Evolutionary conservation across 306 rosid genomes (phyloP).

Genomic region (Sophora flavescens): DNA sequence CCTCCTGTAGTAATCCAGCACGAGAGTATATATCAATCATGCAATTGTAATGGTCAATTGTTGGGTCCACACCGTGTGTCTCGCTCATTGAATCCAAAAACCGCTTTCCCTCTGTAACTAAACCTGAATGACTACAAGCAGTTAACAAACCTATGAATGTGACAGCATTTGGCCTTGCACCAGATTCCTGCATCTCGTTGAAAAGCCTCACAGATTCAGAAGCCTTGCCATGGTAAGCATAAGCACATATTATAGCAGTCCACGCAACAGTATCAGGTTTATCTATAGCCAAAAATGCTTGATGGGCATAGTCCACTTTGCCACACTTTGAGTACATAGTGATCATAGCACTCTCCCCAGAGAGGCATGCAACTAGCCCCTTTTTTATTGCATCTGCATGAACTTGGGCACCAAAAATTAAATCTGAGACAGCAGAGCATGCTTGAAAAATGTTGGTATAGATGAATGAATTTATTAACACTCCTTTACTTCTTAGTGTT

Average conservation of each 20-base stretch:
- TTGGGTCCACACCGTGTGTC: constrained; percentile 54
- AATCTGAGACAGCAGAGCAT: constrained; percentile 60
- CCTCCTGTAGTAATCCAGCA: constrained; percentile 61
- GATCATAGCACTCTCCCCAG: constrained; percentile 71
- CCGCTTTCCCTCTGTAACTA: constrained; percentile 57
- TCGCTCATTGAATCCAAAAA: constrained; percentile 62
- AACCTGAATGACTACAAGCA: constrained; percentile 70
- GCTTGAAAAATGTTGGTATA: constrained; percentile 73
- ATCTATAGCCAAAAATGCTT: constrained; percentile 58
- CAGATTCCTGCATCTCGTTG: constrained; percentile 54
- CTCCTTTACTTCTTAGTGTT: constrained; percentile 57
- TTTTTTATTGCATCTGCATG: constrained; percentile 70
- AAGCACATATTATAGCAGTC: constrained; percentile 68
- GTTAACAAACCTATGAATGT: constrained; percentile 67
- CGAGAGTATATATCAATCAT: constrained; percentile 70
- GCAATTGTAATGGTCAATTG: constrained; percentile 65
- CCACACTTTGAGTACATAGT: constrained; percentile 79
- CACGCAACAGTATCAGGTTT: constrained; percentile 68
- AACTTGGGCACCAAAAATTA: constrained; percentile 61
- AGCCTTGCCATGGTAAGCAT: constrained; percentile 69
- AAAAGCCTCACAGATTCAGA: constrained; percentile 59
- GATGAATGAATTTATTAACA: constrained; percentile 56
- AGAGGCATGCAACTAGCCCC: constrained; percentile 53
- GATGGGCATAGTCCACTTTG: constrained; percentile 59
- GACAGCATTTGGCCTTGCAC: constrained; percentile 61